Base-by-base conservation (phyloP, 2,329 filamentous ascomycete species). In the Talaromyces sp. region DNA sequence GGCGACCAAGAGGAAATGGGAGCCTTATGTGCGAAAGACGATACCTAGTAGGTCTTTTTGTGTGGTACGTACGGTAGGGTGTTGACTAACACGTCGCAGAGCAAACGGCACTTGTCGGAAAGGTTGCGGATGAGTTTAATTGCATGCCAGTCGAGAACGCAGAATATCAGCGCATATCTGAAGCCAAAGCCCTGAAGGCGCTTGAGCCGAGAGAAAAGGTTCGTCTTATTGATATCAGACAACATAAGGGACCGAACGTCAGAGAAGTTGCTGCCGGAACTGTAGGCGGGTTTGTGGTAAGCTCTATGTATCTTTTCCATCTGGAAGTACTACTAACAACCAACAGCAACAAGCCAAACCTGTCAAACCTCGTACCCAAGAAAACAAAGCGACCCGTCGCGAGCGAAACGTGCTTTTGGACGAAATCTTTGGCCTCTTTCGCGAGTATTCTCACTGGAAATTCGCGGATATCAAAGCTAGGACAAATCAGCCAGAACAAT, bases 401-500 rank as follows among this genome's bases (percentile, higher is more conserved):
- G 89, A 92, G 52, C 88, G 93, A 77, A 90, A 92, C 82, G 90
- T 95, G 72, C 87, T 99, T 68, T 81, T 96, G 79, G 93, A 97
- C 79, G 85, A 87, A 68, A 88, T 99, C 67, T 93, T 94, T 82
- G 81, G 85, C 58, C 90, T 89, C 74, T 99, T 97, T 87, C 87
- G 89, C 64, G 83, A 90, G 72, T 96, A 90, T 83, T 88, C 89
- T 71, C 98, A 95, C 78, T 99, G 94, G 93, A 88, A 90, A n/a
- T 91, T 98, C 83, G 93, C 92, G 74, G 87, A 90, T 5, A 85
- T 99, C 70, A 92, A 92, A 68, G 84, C 87, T 60, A 82, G 85
- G 67, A 86, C 96, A 45, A 86, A 89, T 66, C 95, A 99, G 79
- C 95, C 95, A 1, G 95, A 98, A 75, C 88, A 90, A n/a, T 98